Conservation (phyloP, 2,329 filamentous ascomycete species). For the Diaporthe longicolla region DNA sequence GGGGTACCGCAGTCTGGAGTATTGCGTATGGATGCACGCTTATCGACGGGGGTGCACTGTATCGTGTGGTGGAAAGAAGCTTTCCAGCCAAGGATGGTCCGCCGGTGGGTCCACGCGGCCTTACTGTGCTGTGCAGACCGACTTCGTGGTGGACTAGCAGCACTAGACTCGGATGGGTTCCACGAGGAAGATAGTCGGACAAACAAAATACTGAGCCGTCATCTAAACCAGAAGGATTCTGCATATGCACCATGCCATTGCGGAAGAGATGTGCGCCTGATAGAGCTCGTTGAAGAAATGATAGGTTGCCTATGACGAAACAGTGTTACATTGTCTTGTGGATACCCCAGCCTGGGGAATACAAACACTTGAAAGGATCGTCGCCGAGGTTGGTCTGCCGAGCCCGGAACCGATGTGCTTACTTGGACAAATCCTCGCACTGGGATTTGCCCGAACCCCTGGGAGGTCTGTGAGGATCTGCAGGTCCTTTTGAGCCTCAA, state of each 20-base stretch:
- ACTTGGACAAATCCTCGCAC: constrained; percentile 2
- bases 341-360: background rate
- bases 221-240: background rate
- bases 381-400: constrained; percentile 1
- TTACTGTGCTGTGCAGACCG: background rate
- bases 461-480: constrained; percentile 18
- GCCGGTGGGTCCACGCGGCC: background rate
- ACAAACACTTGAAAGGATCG: background rate
- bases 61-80: constrained; percentile 25
- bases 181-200: background rate
- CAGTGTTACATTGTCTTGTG: background rate
- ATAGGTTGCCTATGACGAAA: constrained; percentile 16
- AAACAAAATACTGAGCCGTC: background rate
- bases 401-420: constrained; percentile 5
- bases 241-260: background rate
- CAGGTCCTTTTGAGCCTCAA: constrained; percentile 26
- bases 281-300: constrained; percentile 8
- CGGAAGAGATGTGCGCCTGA: constrained; percentile 12
- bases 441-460: constrained; percentile 13
- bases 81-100: constrained; percentile 24
- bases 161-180: background rate
- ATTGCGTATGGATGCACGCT: background rate
- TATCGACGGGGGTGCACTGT: background rate
- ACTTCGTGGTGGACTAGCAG: constrained; percentile 5
- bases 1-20: background rate